phyloP scores from a whole-genome alignment of 1,284 basidiomycete species.

The Cutaneotrichosporon sp. region DNA sequence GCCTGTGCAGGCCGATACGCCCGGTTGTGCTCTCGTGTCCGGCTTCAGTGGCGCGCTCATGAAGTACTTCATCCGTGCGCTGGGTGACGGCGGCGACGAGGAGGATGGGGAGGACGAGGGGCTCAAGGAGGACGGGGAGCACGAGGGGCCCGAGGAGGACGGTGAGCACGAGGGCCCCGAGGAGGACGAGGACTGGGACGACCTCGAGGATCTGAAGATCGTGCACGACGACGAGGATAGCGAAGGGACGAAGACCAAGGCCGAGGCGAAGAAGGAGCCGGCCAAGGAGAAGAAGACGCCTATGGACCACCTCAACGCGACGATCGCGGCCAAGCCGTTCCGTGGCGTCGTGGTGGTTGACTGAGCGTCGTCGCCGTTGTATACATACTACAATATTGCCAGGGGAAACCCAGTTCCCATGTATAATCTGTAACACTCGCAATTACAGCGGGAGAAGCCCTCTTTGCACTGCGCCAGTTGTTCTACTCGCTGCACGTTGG shows the following conservation, averaged over 20 bases:
- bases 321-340: slow-evolving; percentile 58
- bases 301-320: slow-evolving; percentile 60
- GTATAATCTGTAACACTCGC: no score
- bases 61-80: slow-evolving; percentile 64
- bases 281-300: slow-evolving; percentile 33
- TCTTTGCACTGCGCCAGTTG: no score
- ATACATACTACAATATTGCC: no score
- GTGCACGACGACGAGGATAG: background rate
- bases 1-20: slow-evolving; percentile 58
- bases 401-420: no score
- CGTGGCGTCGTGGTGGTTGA: slow-evolving; percentile 43
- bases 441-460: no score
- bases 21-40: slow-evolving; percentile 66
- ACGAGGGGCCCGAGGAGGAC: slow-evolving; percentile 20
- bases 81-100: slow-evolving; percentile 47
- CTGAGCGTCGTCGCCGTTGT: slow-evolving; percentile 13
- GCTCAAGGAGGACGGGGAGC: slow-evolving; percentile 36
- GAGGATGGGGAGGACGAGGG: slow-evolving; percentile 32
- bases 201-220: slow-evolving; percentile 14
- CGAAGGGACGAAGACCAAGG: background rate
- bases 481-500: no score
- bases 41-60: slow-evolving; percentile 67
- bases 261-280: slow-evolving; percentile 9
- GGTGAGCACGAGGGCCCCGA: slow-evolving; percentile 27
- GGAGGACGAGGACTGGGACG: slow-evolving; percentile 44